Evolutionary conservation across 345 rosid species (phyloP).

Genomic region (Boechera divaricarpa): DNA sequence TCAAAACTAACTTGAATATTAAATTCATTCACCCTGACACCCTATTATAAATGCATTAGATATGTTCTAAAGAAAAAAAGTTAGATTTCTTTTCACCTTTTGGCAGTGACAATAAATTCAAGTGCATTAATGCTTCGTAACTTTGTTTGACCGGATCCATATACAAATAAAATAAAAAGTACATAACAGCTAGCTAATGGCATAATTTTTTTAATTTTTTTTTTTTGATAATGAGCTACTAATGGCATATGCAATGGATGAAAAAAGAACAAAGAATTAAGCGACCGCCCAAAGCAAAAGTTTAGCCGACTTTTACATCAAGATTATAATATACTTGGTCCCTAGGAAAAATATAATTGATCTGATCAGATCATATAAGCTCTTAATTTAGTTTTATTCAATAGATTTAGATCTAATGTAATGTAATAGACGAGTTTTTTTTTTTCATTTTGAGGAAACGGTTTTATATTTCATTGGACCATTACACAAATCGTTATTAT

Average conservation of each 20-base stretch:
- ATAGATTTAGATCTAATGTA: too few species aligned
- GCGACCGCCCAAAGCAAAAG: constrained; percentile 25
- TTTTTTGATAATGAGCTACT: not conserved
- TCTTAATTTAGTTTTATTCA: too few species aligned
- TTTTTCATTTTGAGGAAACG: not conserved
- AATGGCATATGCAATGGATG: not conserved
- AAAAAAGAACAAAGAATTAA: not conserved
- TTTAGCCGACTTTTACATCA: constrained; percentile 25
- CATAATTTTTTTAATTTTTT: not conserved
- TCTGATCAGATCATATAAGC: not conserved
- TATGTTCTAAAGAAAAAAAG: not conserved
- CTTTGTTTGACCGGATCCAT: constrained; percentile 47
- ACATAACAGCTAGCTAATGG: constrained; percentile 22
- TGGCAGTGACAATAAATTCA: constrained; percentile 36
- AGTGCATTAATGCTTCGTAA: constrained; percentile 32
- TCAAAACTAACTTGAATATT: not conserved
- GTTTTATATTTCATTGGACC: not conserved
- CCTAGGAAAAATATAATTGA: not conserved
- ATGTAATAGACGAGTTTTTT: too few species aligned
- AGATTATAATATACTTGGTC: not conserved
- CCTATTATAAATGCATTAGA: constrained; percentile 3
- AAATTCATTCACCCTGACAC: not conserved
- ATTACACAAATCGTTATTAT: not conserved
- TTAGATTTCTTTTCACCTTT: constrained; percentile 6
- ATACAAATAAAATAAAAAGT: not conserved